Percentiles rank a stretch among this genome's conserved stretches.
Evolutionary conservation across 768 basidiomycete genomes (phyloP).

Genomic region (Lactifluus volemus): DNA sequence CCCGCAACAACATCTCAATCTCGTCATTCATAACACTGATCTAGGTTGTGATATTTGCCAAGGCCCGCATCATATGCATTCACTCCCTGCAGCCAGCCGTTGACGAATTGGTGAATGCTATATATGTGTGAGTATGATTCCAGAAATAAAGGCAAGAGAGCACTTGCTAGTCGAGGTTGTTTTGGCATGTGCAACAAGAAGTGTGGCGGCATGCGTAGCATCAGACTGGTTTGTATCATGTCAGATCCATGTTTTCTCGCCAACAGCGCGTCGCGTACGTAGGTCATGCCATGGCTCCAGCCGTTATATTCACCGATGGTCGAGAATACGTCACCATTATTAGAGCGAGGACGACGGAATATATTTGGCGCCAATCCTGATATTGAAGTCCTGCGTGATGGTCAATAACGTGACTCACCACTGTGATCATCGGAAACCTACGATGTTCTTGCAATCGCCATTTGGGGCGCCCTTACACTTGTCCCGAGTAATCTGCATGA

Average conservation of each 20-base stretch:
- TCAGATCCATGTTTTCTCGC: background rate
- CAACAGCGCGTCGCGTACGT: conserved; percentile 30
- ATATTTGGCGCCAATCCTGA: conserved; percentile 53
- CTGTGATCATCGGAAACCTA: conserved; percentile 20
- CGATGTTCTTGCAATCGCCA: conserved; percentile 35
- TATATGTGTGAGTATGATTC: background rate
- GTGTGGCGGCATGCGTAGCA: conserved; percentile 51
- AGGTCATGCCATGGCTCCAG: conserved; percentile 52
- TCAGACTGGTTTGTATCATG: conserved; percentile 28
- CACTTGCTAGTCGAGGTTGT: conserved; percentile 80
- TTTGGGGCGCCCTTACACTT: conserved; percentile 57
- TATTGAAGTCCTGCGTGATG: conserved; percentile 53
- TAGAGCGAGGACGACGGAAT: conserved; percentile 43
- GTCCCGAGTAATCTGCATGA: conserved; percentile 78
- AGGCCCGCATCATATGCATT: conserved; percentile 43
- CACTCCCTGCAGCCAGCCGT: conserved; percentile 60
- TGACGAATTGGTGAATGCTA: conserved; percentile 56
- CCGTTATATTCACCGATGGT: conserved; percentile 74
- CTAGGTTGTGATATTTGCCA: conserved; percentile 63
- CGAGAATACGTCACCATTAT: conserved; percentile 45
- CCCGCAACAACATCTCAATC: too few species aligned
- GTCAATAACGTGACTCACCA: background rate
- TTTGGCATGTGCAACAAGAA: conserved; percentile 62
- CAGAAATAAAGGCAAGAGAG: background rate
- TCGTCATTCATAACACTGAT: conserved; percentile 23